Evolutionary conservation across 1,284 basidiomycete genomes (phyloP), one percentile per base, ranked within the genome.

Genomic region (Uromyces viciae-fabae): DNA sequence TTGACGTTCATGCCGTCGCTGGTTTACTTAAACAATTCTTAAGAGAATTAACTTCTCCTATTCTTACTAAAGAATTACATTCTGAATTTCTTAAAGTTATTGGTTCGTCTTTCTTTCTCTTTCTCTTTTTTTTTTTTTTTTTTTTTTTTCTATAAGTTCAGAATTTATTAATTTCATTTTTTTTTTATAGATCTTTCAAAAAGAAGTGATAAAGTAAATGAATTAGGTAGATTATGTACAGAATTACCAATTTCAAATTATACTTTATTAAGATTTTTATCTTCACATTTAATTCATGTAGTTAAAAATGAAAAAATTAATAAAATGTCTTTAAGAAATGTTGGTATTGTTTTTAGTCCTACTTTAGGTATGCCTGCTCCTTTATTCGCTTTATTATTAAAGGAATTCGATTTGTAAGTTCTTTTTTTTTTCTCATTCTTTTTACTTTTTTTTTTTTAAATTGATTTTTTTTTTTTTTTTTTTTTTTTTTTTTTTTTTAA

Each of bases 291-390:
- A 80, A 97, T 98, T 84, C 89, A 95, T 78, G 93, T 99, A 84
- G 94, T 98, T 66, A 92, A 94, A 86, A 94, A 97, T 85, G 90
- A 94, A 22, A 86, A 90, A 62, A 88, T 92, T 82, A 98, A 98
- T 90, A 99, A 97, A 89, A 99, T 99, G 97, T 97, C 93, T 62
- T 92, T 99, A 90, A 91, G 95, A 46, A 99, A 99, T 85, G 94
- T 99, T 38, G 95, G 95, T 28, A 99, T 99, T 82, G 96, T 99
- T 40, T 98, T 97, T 87, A 94, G 93, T 82, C 95, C 95, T 3
- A 97, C 95, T 0, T 89, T 98, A 9, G 94, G 94, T 49, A 96
- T 98, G 83, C 95, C 95, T 19, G 95, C 94, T 0, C 94, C 54
- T 17, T 43, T 56, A 28, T 40, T 68, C 38, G 66, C 52, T 28